Evolutionary conservation across 192 early-diverging fungal species (phyloP).

Genomic region (Geosiphon pyriformis): DNA sequence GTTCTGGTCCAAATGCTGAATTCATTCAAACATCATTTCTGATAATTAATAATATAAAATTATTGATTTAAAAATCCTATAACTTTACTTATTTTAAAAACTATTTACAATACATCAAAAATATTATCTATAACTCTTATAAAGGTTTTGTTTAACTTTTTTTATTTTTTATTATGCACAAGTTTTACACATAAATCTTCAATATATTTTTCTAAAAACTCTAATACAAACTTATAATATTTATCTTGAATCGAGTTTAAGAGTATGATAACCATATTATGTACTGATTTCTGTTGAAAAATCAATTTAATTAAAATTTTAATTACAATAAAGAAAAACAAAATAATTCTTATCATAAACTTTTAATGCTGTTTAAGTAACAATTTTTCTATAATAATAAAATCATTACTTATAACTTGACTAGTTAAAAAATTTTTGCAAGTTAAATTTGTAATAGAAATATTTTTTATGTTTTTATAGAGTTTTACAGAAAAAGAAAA

Average conservation of each 20-base stretch:
- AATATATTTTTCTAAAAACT: background rate
- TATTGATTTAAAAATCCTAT: background rate
- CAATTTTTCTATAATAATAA: no score
- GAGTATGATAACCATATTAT: background rate
- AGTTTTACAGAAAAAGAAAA: background rate
- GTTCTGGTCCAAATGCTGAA: background rate
- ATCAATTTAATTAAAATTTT: background rate
- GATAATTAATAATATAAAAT: background rate
- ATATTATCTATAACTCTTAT: background rate
- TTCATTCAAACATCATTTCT: background rate
- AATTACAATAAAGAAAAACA: background rate
- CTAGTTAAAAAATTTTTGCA: background rate
- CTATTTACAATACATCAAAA: background rate
- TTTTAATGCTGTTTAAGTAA: no score
- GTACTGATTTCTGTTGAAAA: background rate
- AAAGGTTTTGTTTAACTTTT: constrained; percentile 1
- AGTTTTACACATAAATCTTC: background rate
- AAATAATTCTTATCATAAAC: background rate
- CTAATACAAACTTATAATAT: background rate
- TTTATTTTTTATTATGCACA: no score
- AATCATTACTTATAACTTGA: no score
- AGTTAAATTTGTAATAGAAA: constrained; percentile 9
- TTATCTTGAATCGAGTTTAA: background rate
- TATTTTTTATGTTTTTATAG: no score
- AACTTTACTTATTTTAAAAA: background rate